Conservation (phyloP, 1,284 basidiomycete species). For the Malassezia sympodialis region DNA sequence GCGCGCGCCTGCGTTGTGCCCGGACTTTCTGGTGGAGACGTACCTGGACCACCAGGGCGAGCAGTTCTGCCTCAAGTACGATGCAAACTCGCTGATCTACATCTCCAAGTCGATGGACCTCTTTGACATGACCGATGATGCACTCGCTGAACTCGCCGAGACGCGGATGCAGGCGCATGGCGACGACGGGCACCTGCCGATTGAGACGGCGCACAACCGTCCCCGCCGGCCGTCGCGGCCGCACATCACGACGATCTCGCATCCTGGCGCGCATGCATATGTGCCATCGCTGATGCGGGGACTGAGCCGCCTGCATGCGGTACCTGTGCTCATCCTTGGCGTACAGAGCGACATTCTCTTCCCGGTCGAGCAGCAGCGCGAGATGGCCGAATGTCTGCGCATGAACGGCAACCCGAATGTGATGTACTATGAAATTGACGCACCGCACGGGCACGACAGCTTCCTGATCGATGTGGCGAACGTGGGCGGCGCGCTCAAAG, state of each 20-base stretch:
- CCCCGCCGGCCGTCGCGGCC: slow-evolving; percentile 9
- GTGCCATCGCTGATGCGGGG: slow-evolving; percentile 74
- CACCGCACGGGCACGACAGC: slow-evolving; percentile 89
- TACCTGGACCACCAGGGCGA: slow-evolving; percentile 82
- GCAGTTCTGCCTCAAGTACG: slow-evolving; percentile 95
- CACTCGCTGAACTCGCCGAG: slow-evolving; percentile 59
- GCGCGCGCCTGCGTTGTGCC: slow-evolving; percentile 59
- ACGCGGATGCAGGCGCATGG: slow-evolving; percentile 23
- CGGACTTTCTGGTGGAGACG: slow-evolving; percentile 96
- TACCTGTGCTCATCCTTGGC: slow-evolving; percentile 77
- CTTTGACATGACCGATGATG: slow-evolving; percentile 81
- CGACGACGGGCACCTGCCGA: slow-evolving; percentile 10
- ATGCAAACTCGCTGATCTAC: slow-evolving; percentile 97
- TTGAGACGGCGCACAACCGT: slow-evolving; percentile 10
- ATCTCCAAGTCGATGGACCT: slow-evolving; percentile 94
- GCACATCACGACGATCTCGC: slow-evolving; percentile 54
- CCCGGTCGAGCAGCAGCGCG: slow-evolving; percentile 92
- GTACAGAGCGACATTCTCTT: slow-evolving; percentile 96
- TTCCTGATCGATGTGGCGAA: slow-evolving; percentile 76
- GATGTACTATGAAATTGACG: slow-evolving; percentile 91
- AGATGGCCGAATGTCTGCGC: slow-evolving; percentile 81
- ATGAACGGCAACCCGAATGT: slow-evolving; percentile 69
- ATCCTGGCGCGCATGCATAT: slow-evolving; percentile 56
- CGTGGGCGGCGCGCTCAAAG: slow-evolving; percentile 67
- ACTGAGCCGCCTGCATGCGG: slow-evolving; percentile 63